Conservation (phyloP, 139 green algal genomes). For the Auxenochlorella pyrenoidosa region DNA sequence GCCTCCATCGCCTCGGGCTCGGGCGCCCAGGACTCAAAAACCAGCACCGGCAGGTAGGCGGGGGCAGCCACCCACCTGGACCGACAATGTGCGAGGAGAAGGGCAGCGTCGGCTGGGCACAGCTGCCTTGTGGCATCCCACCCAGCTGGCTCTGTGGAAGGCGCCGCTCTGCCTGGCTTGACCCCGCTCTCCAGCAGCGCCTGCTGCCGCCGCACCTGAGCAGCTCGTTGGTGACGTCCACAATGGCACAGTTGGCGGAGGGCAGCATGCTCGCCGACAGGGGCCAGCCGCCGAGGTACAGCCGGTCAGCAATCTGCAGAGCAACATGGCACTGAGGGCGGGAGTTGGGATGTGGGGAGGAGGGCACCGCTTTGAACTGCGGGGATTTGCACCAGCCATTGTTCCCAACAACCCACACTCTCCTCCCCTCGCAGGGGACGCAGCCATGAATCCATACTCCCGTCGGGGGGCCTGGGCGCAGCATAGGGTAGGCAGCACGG, state of each 20-base stretch:
- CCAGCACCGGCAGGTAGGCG: slow-evolving; percentile 20
- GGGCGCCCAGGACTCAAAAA: slow-evolving; percentile 9
- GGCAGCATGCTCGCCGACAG: slow-evolving; percentile 3
- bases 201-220: slow-evolving; percentile 3
- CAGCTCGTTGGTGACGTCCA: slow-evolving; percentile 26
- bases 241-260: slow-evolving; percentile 7
- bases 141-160: no score
- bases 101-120: no score
- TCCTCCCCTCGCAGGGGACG: no score
- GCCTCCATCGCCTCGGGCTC: background rate
- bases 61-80: background rate
- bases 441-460: no score
- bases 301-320: background rate
- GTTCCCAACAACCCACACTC: no score
- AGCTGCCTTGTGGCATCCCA: no score
- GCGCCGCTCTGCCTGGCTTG: no score
- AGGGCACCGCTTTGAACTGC: no score
- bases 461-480: no score
- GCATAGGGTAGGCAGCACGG: no score
- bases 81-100: background rate
- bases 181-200: background rate
- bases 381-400: no score
- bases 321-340: background rate
- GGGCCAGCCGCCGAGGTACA: slow-evolving; percentile 26
- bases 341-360: background rate